Conservation (phyloP, 2,329 filamentous ascomycete genomes). For the Penicillium concentricum region DNA sequence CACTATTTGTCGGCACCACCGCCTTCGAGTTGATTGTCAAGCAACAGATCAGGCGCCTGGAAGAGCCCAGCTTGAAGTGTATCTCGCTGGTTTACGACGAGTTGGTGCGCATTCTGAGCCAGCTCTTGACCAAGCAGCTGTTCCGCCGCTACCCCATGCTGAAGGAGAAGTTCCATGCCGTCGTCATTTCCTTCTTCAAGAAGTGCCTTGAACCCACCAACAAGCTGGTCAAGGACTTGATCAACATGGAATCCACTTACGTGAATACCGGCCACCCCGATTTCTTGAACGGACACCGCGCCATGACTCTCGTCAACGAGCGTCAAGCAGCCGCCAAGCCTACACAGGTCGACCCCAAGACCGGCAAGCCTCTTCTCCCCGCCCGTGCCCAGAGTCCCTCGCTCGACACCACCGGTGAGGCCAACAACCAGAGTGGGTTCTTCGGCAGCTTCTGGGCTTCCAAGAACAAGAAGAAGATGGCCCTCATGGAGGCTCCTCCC, state of each 20-base stretch:
- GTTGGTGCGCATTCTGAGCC: slow-evolving; percentile 88
- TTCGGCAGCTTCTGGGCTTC: slow-evolving; percentile 98
- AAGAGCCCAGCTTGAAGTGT: slow-evolving; percentile 96
- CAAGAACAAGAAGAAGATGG: slow-evolving; percentile 99
- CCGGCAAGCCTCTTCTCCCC: slow-evolving; percentile 91
- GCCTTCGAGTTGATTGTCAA: slow-evolving; percentile 99
- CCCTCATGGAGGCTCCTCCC: slow-evolving; percentile 96
- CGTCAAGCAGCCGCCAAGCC: slow-evolving; percentile 77
- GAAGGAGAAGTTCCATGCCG: slow-evolving; percentile 94
- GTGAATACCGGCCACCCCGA: slow-evolving; percentile 98
- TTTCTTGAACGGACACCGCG: slow-evolving; percentile 91
- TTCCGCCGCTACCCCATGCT: slow-evolving; percentile 91
- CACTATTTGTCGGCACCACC: slow-evolving; percentile 93
- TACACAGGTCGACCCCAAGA: slow-evolving; percentile 96
- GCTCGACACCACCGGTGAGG: slow-evolving; percentile 57
- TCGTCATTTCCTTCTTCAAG: slow-evolving; percentile 95
- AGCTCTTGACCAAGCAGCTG: slow-evolving; percentile 81
- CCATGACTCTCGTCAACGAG: slow-evolving; percentile 98
- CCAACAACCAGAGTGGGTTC: slow-evolving; percentile 70
- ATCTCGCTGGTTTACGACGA: slow-evolving; percentile 97
- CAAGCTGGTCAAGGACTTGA: slow-evolving; percentile 90
- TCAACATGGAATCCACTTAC: slow-evolving; percentile 94
- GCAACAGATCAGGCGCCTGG: slow-evolving; percentile 93
- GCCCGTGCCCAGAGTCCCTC: slow-evolving; percentile 75
- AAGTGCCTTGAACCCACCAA: slow-evolving; percentile 98